A percentile compares a stretch with the other conserved stretches of the same genome.
These are phyloP conservation scores for Nasturtium officinale DNA, from an alignment of 345 rosid species.

Conservation along the genomic window DNA sequence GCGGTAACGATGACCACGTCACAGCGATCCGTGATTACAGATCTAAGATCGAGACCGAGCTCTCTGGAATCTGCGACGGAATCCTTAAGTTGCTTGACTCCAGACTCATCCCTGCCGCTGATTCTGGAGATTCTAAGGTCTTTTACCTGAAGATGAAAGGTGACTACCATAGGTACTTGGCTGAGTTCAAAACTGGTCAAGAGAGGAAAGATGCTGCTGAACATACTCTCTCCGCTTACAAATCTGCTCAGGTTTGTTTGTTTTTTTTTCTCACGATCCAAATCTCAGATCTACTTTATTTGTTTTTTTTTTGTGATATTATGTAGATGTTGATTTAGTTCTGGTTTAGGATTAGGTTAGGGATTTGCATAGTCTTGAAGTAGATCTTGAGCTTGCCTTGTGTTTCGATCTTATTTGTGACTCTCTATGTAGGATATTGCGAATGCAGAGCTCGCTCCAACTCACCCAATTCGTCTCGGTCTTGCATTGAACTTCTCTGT, in stretches of 20 bases:
- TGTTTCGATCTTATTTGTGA: slow-evolving; percentile 1
- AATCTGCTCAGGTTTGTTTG: slow-evolving; percentile 78
- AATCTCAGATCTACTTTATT: slow-evolving; percentile 32
- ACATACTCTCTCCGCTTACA: slow-evolving; percentile 88
- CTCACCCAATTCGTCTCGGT: slow-evolving; percentile 94
- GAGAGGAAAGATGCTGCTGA: slow-evolving; percentile 95
- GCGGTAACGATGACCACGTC: slow-evolving; percentile 93
- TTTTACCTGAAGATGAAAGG: slow-evolving; percentile 96
- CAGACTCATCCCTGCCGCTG: slow-evolving; percentile 71
- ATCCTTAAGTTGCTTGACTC: slow-evolving; percentile 85
- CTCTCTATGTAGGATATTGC: slow-evolving; percentile 73
- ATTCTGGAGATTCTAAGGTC: slow-evolving; percentile 82
- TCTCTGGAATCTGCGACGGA: slow-evolving; percentile 83
- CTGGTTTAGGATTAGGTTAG: not conserved
- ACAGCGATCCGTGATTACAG: slow-evolving; percentile 78
- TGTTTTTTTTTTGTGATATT: not conserved
- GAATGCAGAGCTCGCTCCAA: slow-evolving; percentile 79
- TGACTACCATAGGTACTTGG: slow-evolving; percentile 88
- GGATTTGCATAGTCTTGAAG: slow-evolving; percentile 1
- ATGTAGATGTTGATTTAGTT: not conserved
- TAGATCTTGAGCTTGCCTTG: slow-evolving; percentile 9
- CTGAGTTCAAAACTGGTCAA: slow-evolving; percentile 86
- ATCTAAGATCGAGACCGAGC: slow-evolving; percentile 83
- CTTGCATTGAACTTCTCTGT: slow-evolving; percentile 93
- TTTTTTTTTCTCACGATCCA: not conserved